Conservation (phyloP, 2,329 filamentous ascomycete genomes). For the Diaporthe australafricana region DNA sequence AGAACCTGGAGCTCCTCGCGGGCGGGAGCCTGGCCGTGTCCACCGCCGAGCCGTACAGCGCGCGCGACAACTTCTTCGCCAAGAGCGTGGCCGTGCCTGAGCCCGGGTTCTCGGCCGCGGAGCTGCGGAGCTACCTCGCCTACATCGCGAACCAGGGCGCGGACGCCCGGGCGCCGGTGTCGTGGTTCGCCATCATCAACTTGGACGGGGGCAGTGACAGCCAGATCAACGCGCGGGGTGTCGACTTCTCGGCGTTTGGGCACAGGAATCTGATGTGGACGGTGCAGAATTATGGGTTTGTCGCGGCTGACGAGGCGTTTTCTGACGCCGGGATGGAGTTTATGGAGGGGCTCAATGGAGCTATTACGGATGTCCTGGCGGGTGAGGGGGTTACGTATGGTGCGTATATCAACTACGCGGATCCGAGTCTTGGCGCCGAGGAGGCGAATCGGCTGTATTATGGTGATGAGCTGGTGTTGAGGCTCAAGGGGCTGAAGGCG, state of each 20-base stretch:
- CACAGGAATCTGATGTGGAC: conserved; percentile 15
- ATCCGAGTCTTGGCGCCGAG: background rate
- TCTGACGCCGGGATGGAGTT: conserved; percentile 41
- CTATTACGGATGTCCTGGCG: background rate
- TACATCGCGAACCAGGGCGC: conserved; percentile 7
- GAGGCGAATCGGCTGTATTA: conserved; percentile 8
- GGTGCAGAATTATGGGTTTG: conserved; percentile 9
- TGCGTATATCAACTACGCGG: conserved; percentile 9
- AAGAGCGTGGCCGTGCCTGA: conserved; percentile 9
- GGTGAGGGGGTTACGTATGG: background rate
- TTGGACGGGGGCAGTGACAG: conserved; percentile 6
- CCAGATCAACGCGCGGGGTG: background rate
- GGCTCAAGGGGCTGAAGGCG: background rate
- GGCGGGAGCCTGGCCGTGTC: background rate
- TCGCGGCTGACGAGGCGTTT: background rate
- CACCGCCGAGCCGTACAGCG: background rate
- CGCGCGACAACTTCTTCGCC: conserved; percentile 15
- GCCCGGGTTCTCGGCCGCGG: background rate
- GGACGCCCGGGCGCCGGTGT: background rate
- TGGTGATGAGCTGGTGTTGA: background rate
- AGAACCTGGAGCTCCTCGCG: background rate
- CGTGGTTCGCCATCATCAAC: conserved; percentile 7
- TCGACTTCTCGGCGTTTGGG: background rate
- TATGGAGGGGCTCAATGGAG: background rate
- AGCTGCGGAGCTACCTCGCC: background rate